Conservation (phyloP, 768 basidiomycete species). For the Suillus weaverae region DNA sequence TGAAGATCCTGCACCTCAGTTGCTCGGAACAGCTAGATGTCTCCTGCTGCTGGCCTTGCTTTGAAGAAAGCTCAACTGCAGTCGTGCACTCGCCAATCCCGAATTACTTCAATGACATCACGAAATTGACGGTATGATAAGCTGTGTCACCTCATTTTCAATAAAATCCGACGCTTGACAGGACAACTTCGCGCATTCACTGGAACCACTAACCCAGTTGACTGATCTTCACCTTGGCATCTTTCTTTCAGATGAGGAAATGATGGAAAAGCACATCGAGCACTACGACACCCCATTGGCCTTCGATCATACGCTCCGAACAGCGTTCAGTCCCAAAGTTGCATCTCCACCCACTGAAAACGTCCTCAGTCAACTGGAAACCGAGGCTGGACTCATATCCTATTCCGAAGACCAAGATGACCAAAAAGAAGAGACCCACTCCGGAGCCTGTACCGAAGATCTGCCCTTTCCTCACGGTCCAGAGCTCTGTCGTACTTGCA, state of each 20-base stretch:
- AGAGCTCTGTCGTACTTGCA: conserved; percentile 39
- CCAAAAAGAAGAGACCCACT: background rate
- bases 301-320: conserved; percentile 20
- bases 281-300: conserved; percentile 26
- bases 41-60: conserved; percentile 63
- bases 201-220: conserved; percentile 48
- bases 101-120: conserved; percentile 42
- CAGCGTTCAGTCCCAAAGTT: conserved; percentile 12
- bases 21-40: conserved; percentile 58
- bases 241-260: conserved; percentile 55
- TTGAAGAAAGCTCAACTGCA: conserved; percentile 57
- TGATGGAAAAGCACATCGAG: conserved; percentile 46
- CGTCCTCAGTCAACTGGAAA: conserved; percentile 27
- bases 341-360: conserved; percentile 7
- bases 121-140: conserved; percentile 52
- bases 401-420: conserved; percentile 22
- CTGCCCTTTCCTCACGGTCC: conserved; percentile 33
- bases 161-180: conserved; percentile 20
- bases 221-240: conserved; percentile 58
- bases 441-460: conserved; percentile 7
- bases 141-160: conserved; percentile 4
- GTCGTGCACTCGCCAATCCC: conserved; percentile 65
- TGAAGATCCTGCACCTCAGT: conserved; percentile 53
- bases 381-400: conserved; percentile 21
- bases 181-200: conserved; percentile 43